Percentiles rank a stretch among this genome's conserved stretches.
These are phyloP conservation scores for Albifimbria verrucaria DNA, from an alignment of 2,329 filamentous ascomycete species.

Conservation along the genomic window DNA sequence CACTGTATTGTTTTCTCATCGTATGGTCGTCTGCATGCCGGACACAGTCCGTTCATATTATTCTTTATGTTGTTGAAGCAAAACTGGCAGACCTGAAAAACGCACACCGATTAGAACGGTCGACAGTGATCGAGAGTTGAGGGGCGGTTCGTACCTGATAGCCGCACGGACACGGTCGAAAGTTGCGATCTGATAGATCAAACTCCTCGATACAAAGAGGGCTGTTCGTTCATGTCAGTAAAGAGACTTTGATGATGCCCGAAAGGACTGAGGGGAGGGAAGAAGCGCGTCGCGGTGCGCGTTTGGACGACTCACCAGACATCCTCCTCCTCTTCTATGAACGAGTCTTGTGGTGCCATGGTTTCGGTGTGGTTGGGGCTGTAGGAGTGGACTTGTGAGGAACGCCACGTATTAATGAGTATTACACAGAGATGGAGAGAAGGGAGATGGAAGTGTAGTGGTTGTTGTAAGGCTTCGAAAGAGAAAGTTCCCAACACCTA, in stretches of 20 bases:
- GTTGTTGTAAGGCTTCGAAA: constrained; percentile 12
- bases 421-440: constrained; percentile 14
- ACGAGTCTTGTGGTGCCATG: constrained; percentile 68
- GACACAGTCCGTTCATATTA: constrained; percentile 95
- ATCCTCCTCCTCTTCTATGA: constrained; percentile 70
- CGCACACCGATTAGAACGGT: no score
- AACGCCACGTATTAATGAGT: constrained; percentile 11
- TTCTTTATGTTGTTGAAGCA: constrained; percentile 99
- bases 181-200: constrained; percentile 95
- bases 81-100: constrained; percentile 87
- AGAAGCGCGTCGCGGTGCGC: constrained; percentile 6
- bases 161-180: constrained; percentile 93
- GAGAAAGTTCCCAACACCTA: constrained; percentile 9
- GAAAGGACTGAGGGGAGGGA: constrained; percentile 14
- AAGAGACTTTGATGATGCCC: constrained; percentile 14
- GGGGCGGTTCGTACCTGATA: constrained; percentile 73
- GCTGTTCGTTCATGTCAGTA: constrained; percentile 45
- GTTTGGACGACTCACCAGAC: constrained; percentile 49
- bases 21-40: constrained; percentile 93
- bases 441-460: constrained; percentile 15
- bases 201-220: constrained; percentile 99
- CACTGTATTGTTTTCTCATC: constrained; percentile 97
- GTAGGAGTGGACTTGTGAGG: constrained; percentile 12
- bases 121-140: no score
- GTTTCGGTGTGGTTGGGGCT: constrained; percentile 22